Base-by-base conservation (phyloP, 108 stramenopile genomes). In the Skeletonema marinoi region DNA sequence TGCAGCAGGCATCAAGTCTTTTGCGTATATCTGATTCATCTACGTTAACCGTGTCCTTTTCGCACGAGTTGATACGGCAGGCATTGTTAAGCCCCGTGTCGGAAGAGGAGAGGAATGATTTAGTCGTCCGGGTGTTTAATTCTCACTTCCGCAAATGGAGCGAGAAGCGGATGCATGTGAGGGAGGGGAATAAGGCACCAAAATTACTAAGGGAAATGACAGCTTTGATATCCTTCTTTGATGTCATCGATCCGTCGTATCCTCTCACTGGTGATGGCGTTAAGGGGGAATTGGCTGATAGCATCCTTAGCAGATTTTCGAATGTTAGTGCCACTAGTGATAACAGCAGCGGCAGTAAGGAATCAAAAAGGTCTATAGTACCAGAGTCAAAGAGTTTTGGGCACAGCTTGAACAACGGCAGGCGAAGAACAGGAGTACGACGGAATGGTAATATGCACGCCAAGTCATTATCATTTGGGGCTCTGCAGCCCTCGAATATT, bases 111-210 rank as follows among this genome's bases (percentile, higher is more conserved):
- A 56, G 25, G 25, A 25, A 56, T 56, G 54, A 56, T 4, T 56
- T 25, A 56, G 25, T 56, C 2, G 25, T 56, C 9, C 54, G 25
- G 8, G 54, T 56, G 54, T 56, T 56, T 56, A 25, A 56, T 56
- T 56, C 54, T 25, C 54, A 56, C 54, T 56, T 56, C 8, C 54
- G 54, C 25, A 56, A 56, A 56, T 56, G 54, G 54, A 56, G 25
- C 6, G 54, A 56, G 54, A 56, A 56, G 25, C 54, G 54, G 54
- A 56, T 56, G 54, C 54, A 56, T 56, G 54, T 56, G 54, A n/a
- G 54, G 9, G 21, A 25, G 54, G 21, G 54, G 6, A 25, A 56
- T 29, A 56, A n/a, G 25, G 54, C 25, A 10, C 54, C 54, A 56
- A 56, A 56, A 25, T 56, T 56, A 56, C 25, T 9, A 8, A 56